Evolutionary conservation across 1,139 yeast species (phyloP), one percentile per base, ranked within the genome.

Genomic region (Blastobotrys elegans): DNA sequence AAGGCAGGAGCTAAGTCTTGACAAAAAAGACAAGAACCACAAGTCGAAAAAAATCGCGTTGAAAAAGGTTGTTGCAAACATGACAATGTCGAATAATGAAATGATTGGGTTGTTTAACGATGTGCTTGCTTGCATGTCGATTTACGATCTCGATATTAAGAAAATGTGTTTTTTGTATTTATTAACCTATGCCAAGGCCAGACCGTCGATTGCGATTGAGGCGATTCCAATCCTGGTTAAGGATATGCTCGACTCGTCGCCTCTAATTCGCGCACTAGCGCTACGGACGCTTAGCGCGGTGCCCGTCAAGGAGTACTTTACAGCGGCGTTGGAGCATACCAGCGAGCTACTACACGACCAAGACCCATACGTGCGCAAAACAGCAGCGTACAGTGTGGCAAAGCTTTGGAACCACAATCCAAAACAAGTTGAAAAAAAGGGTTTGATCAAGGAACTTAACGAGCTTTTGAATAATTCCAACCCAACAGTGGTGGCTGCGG

Each of bases 71-170:
- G 74, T 89, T 6, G 95, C 96, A 40, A 90, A 89, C 63, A 75
- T 88, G 66, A 83, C 94, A 4, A 73, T 89, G 68, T 89, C 89
- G 50, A 88, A 88, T 62, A 75, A 76, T 54, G 97, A 90, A 60
- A 77, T 89, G 78, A 73, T 80, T 10, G 61, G 71, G 33, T 62
- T 90, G 51, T 77, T 83, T 62, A 82, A 84, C 0, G 95, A 85
- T 42, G 76, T 90, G 11, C 63, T 85, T 7, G 70, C 70, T 30
- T 72, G 85, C 48, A 74, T 87, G 72, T 69, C 74, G 46, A 70
- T 76, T 18, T 79, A 78, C 50, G 96, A 87, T 64, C 63, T 82
- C 37, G 96, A 86, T 56, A 74, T 84, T 48, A 79, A 89, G 58
- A 77, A 84, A 54, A 74, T 87, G 72, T 67, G 74, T 51, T 70